Evolutionary conservation across 768 basidiomycete genomes (phyloP).

Genomic region (Russula emetica): DNA sequence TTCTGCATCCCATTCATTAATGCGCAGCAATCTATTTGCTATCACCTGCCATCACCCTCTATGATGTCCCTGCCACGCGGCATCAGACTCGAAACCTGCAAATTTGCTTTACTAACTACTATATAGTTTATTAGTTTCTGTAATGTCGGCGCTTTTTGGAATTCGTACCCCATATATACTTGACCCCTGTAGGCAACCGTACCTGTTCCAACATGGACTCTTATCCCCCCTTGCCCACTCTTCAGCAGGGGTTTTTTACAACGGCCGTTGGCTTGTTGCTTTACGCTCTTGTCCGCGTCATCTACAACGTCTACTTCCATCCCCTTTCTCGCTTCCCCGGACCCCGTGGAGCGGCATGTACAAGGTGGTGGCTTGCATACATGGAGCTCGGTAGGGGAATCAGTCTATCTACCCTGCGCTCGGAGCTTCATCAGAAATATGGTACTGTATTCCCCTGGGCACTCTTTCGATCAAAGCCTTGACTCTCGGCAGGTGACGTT

Average conservation of each 20-base stretch:
- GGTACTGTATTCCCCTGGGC: neutral
- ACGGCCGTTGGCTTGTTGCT: neutral
- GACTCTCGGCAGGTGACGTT: conserved; percentile 12
- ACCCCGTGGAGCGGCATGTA: conserved; percentile 20
- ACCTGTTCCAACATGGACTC: neutral
- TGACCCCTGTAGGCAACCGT: no score
- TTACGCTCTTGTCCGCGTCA: neutral
- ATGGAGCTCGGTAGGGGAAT: conserved; percentile 11
- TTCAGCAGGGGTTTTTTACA: neutral
- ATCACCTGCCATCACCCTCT: no score
- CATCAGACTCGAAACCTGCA: no score
- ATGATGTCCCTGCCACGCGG: no score
- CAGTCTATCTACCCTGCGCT: conserved; percentile 12
- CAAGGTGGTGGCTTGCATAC: conserved; percentile 22
- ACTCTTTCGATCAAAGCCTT: neutral
- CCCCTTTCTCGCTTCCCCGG: conserved; percentile 22
- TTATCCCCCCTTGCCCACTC: neutral
- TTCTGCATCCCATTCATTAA: no score
- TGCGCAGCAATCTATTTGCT: no score
- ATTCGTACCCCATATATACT: no score
- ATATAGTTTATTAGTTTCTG: no score
- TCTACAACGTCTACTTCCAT: conserved; percentile 19
- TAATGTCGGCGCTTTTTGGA: no score
- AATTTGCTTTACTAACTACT: no score
- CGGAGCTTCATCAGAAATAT: conserved; percentile 16